Percentiles rank a stretch among this genome's conserved stretches.
These are phyloP conservation scores for Termitomyces sp. DNA, from an alignment of 768 basidiomycete genomes.

Conservation along the genomic window DNA sequence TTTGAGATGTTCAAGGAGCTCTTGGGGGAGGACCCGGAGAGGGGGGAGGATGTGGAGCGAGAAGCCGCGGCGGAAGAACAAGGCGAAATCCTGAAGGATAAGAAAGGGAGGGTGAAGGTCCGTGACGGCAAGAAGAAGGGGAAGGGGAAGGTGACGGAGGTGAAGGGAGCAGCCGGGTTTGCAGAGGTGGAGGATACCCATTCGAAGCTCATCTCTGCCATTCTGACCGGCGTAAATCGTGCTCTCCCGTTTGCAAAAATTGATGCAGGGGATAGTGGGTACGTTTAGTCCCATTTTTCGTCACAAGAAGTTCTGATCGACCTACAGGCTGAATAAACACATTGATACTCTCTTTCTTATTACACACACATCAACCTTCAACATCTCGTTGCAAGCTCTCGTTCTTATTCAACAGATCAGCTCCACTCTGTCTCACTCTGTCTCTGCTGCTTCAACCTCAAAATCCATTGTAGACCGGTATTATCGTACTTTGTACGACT, in stretches of 20 bases:
- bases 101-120: conserved; percentile 18
- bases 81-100: conserved; percentile 23
- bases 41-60: conserved; percentile 23
- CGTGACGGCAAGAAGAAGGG: conserved; percentile 29
- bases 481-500: conserved; percentile 85
- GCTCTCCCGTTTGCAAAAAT: conserved; percentile 90
- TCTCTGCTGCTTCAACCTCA: conserved; percentile 33
- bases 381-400: conserved; percentile 90
- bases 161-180: conserved; percentile 60
- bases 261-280: conserved; percentile 64
- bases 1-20: conserved; percentile 92
- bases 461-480: conserved; percentile 58
- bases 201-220: conserved; percentile 81
- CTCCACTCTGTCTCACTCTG: conserved; percentile 38
- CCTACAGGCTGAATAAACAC: conserved; percentile 68
- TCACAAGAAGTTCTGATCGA: background rate
- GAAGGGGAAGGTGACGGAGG: conserved; percentile 26
- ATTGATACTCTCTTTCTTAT: conserved; percentile 93
- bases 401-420: conserved; percentile 84
- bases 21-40: conserved; percentile 50
- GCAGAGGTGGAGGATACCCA: conserved; percentile 73
- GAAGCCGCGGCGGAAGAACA: conserved; percentile 24
- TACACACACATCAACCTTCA: conserved; percentile 94
- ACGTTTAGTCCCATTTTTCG: conserved; percentile 16
- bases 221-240: conserved; percentile 91